Percentiles rank a stretch among this genome's conserved stretches.
Conservation (phyloP, 495 filamentous ascomycete species). For the Thermothielavioides terrestris region DNA sequence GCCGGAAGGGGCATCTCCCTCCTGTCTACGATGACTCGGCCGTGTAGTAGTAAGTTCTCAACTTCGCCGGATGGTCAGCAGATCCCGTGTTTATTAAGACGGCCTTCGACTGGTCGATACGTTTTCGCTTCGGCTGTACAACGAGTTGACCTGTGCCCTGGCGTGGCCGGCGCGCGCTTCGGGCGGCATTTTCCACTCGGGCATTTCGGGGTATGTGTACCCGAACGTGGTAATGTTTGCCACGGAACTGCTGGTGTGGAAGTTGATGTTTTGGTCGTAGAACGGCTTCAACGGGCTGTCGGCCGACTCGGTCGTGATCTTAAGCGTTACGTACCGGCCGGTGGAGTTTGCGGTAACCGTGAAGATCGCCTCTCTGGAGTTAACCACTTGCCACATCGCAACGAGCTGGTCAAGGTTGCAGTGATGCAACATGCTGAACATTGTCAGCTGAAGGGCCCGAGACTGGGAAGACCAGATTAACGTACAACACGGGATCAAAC, state of each 20-base stretch:
- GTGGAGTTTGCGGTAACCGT: conserved; percentile 9
- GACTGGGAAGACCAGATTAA: neutral
- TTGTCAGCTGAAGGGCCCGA: neutral
- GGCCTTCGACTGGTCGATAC: neutral
- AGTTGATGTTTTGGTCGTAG: conserved; percentile 22
- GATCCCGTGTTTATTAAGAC: neutral
- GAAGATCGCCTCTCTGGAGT: conserved; percentile 25
- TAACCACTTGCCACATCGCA: conserved; percentile 35
- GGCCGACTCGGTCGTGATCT: conserved; percentile 25
- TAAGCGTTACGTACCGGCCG: conserved; percentile 27
- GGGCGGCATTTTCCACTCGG: conserved; percentile 16
- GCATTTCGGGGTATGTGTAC: conserved; percentile 40
- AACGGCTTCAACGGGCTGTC: conserved; percentile 41
- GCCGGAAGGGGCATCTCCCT: conserved; percentile 25
- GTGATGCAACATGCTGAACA: conserved; percentile 33
- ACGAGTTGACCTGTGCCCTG: conserved; percentile 22
- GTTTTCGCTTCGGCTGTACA: conserved; percentile 20
- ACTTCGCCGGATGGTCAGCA: neutral
- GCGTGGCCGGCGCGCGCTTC: conserved; percentile 17
- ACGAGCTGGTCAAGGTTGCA: conserved; percentile 42
- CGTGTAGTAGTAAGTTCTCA: conserved; percentile 30
- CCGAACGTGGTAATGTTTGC: conserved; percentile 27
- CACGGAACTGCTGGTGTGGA: conserved; percentile 35
- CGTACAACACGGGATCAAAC: conserved; percentile 35
- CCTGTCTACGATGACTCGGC: conserved; percentile 26